phyloP scores from a whole-genome alignment of 805 yeast genomes.

The Hanseniaspora mollemarum region DNA sequence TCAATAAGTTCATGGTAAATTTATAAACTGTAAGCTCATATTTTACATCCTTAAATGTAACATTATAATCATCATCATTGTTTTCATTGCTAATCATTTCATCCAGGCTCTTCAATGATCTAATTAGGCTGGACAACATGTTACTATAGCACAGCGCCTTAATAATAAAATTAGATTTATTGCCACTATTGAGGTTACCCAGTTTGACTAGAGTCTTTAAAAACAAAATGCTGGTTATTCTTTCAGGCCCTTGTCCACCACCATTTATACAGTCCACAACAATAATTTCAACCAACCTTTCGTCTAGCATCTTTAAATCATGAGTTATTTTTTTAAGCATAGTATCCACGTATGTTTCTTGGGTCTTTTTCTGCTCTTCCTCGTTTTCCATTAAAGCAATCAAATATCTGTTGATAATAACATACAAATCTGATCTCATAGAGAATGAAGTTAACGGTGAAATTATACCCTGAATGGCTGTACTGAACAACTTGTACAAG shows the following conservation, averaged over 20 bases:
- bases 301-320: conserved; percentile 48
- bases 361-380: conserved; percentile 16
- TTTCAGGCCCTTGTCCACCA: conserved; percentile 61
- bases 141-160: conserved; percentile 55
- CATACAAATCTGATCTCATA: conserved; percentile 69
- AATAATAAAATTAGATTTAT: conserved; percentile 44
- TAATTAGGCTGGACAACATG: conserved; percentile 50
- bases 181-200: conserved; percentile 31
- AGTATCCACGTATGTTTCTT: background rate
- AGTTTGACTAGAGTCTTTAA: conserved; percentile 55
- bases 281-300: conserved; percentile 50
- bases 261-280: conserved; percentile 57
- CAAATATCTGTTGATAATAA: conserved; percentile 56
- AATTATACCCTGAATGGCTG: conserved; percentile 62
- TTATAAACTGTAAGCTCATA: conserved; percentile 72
- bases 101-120: conserved; percentile 60
- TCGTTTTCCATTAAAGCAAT: conserved; percentile 38
- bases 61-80: conserved; percentile 18
- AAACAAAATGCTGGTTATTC: conserved; percentile 65
- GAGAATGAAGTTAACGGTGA: conserved; percentile 56
- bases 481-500: conserved; percentile 56
- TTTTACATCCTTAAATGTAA: conserved; percentile 43
- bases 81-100: conserved; percentile 31
- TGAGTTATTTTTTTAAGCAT: conserved; percentile 39
- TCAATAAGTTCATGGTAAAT: conserved; percentile 54